These are phyloP conservation scores for Eucalyptus cloeziana DNA, from an alignment of 345 rosid genomes.

Conservation along the genomic window DNA sequence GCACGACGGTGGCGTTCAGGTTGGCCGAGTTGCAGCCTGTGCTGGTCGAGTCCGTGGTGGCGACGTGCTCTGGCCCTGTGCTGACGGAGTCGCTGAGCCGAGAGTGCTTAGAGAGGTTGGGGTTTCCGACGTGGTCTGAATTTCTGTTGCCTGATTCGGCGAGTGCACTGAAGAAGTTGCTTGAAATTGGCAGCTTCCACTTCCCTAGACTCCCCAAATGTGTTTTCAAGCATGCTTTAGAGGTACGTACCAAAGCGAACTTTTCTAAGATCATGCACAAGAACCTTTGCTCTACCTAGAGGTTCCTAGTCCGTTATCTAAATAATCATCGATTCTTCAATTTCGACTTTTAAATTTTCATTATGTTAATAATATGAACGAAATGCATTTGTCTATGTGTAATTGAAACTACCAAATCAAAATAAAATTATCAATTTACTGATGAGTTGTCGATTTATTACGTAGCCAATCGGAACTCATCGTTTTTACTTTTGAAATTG, in stretches of 20 bases:
- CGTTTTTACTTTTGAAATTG: background rate
- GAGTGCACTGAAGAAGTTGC: background rate
- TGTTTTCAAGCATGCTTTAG: background rate
- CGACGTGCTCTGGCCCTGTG: conserved; percentile 4
- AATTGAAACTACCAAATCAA: background rate
- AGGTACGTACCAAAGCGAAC: conserved; percentile 4
- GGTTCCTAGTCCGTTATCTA: background rate
- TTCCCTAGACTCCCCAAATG: conserved; percentile 6
- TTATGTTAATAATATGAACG: background rate
- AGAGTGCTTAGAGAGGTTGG: background rate
- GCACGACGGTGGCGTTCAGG: conserved; percentile 29
- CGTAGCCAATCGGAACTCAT: background rate
- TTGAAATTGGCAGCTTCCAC: background rate
- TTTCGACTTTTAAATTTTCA: background rate
- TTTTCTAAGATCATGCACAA: background rate
- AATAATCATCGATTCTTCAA: background rate
- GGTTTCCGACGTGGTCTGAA: conserved; percentile 12
- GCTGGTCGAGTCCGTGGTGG: conserved; percentile 28
- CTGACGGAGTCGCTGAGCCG: conserved; percentile 18
- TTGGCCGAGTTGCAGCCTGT: conserved; percentile 25
- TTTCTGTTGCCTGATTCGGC: conserved; percentile 19
- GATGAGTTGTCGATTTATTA: background rate
- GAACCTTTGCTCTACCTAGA: background rate
- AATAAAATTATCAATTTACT: background rate
- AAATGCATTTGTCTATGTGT: background rate